These are phyloP conservation scores for Termitomyces sp. DNA, from an alignment of 768 basidiomycete genomes.

Conservation along the genomic window DNA sequence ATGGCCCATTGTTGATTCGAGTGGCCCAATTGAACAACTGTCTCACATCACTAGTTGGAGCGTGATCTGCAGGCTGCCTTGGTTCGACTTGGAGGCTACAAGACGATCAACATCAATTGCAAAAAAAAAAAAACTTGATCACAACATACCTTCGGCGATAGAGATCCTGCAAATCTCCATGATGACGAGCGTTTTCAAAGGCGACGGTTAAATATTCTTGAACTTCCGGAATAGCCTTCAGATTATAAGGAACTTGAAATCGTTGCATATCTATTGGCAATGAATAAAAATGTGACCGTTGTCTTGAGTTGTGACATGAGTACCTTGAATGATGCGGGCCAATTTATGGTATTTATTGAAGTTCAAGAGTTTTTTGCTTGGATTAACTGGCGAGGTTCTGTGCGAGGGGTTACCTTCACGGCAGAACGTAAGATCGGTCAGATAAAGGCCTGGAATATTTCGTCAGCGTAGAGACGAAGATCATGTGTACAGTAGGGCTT, in stretches of 20 bases:
- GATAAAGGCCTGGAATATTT: constrained; percentile 59
- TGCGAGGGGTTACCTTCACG: constrained; percentile 90
- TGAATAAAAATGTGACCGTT: not conserved
- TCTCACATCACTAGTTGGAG: constrained; percentile 65
- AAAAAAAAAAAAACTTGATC: constrained; percentile 29
- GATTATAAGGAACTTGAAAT: constrained; percentile 82
- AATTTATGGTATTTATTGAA: constrained; percentile 96
- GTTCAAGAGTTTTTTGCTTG: constrained; percentile 82
- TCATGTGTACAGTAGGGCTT: constrained; percentile 18
- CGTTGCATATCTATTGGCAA: constrained; percentile 75
- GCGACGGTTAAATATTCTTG: constrained; percentile 74
- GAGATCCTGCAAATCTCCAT: constrained; percentile 81
- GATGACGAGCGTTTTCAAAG: constrained; percentile 72
- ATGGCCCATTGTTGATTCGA: constrained; percentile 34
- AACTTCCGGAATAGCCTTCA: constrained; percentile 87
- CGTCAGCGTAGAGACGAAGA: constrained; percentile 8
- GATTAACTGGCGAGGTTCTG: constrained; percentile 72
- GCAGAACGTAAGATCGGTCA: constrained; percentile 94
- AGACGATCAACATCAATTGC: constrained; percentile 7
- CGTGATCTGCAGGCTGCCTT: constrained; percentile 70
- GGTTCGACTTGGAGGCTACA: constrained; percentile 79
- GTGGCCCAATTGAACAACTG: constrained; percentile 80
- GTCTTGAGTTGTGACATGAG: constrained; percentile 6
- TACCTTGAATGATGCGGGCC: constrained; percentile 80
- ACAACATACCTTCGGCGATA: constrained; percentile 78